Percentiles rank a stretch among this genome's conserved stretches.
Evolutionary conservation across 306 rosid species (phyloP).

Genomic region (Fagus crenata): DNA sequence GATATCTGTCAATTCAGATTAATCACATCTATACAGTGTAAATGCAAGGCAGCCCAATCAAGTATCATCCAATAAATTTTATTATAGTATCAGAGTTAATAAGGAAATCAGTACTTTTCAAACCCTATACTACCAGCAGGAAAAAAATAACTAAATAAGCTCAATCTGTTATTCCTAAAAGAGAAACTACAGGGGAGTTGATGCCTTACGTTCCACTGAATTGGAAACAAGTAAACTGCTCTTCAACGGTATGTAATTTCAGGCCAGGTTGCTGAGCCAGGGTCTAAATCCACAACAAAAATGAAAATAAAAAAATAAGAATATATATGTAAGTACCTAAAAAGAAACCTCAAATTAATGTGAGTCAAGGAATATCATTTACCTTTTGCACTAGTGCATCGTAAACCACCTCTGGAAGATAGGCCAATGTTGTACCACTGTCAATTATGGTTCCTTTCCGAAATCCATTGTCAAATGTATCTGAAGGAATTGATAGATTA

Average conservation of each 20-base stretch:
- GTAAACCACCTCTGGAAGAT: constrained; percentile 53
- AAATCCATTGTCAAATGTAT: constrained; percentile 50
- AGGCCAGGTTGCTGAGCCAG: constrained; percentile 45
- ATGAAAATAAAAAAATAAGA: background rate
- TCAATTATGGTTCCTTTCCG: constrained; percentile 71
- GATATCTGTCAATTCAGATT: background rate
- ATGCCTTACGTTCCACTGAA: constrained; percentile 47
- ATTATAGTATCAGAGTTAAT: background rate
- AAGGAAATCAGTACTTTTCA: background rate
- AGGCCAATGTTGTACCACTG: constrained; percentile 96
- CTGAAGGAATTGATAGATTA: constrained; percentile 53
- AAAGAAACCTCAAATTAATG: constrained; percentile 18
- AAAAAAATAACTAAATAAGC: background rate
- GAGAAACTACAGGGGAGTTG: constrained; percentile 28
- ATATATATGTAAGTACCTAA: constrained; percentile 26
- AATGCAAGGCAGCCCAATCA: background rate
- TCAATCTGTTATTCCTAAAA: constrained; percentile 4
- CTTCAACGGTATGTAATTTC: constrained; percentile 48
- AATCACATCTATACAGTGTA: background rate
- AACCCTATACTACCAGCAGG: background rate
- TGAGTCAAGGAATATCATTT: constrained; percentile 9
- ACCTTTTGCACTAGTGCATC: constrained; percentile 56
- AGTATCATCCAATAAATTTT: background rate
- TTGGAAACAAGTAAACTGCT: constrained; percentile 61
- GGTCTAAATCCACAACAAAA: constrained; percentile 42